A percentile compares a stretch with the other conserved stretches of the same genome.
Evolutionary conservation across 2,329 filamentous ascomycete genomes (phyloP).

Genomic region (Hymenoscyphus repandus): DNA sequence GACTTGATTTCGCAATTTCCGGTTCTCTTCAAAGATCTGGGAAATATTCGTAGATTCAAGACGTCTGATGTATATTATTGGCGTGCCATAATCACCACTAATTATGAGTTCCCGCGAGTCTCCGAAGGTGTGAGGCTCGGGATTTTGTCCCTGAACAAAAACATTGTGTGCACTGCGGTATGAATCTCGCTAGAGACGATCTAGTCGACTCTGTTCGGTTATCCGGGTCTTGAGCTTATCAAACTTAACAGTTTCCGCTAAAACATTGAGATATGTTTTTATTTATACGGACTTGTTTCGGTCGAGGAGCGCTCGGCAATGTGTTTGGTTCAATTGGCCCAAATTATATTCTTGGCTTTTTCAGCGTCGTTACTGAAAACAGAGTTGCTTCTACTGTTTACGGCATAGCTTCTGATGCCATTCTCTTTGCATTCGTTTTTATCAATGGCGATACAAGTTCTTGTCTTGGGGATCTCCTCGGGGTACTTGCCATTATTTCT

Average conservation of each 20-base stretch:
- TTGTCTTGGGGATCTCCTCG: too few relatives aligned
- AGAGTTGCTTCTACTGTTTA: too few relatives aligned
- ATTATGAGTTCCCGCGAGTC: slow-evolving; percentile 15
- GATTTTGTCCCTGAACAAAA: slow-evolving; percentile 23
- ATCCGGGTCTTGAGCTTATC: slow-evolving; percentile 17
- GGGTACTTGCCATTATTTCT: background rate
- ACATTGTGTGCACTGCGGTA: slow-evolving; percentile 21
- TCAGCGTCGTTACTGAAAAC: background rate
- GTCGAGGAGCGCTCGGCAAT: background rate
- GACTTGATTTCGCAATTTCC: slow-evolving; percentile 18
- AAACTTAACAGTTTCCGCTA: slow-evolving; percentile 10
- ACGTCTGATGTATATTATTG: slow-evolving; percentile 19
- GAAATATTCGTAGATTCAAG: slow-evolving; percentile 24
- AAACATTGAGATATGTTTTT: slow-evolving; percentile 13
- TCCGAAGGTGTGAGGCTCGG: slow-evolving; percentile 20
- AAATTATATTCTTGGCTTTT: background rate
- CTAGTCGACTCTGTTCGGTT: slow-evolving; percentile 15
- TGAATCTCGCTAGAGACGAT: slow-evolving; percentile 18
- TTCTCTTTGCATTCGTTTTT: too few relatives aligned
- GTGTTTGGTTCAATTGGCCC: background rate
- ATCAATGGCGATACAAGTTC: too few relatives aligned
- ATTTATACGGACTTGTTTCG: slow-evolving; percentile 29
- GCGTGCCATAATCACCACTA: slow-evolving; percentile 12
- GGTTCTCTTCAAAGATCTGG: slow-evolving; percentile 18
- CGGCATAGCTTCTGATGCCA: too few relatives aligned